Base-by-base conservation (phyloP, 2,329 filamentous ascomycete genomes). In the Sodiomyces alkalinus region DNA sequence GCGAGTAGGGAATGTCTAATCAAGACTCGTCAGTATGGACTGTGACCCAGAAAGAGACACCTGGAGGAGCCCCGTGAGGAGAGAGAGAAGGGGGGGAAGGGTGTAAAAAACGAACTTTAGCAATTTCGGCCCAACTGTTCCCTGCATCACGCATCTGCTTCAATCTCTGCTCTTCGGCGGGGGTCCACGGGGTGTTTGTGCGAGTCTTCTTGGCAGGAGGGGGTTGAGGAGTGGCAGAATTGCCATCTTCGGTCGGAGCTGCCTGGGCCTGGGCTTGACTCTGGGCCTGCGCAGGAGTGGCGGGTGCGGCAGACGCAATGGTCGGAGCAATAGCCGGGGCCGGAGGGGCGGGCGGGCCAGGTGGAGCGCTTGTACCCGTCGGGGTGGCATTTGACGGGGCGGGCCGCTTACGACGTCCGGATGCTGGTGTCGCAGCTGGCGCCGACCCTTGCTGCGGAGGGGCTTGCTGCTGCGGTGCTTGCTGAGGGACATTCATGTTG, bases 121-220 rank as follows among this genome's bases (percentile, higher is more conserved):
- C 90, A 47, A 98, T 98, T 46, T 96, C 90, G 27, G 83, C 92
- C 90, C 90, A 98, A 46, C 81, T 93, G 43, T 80, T 86, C 8
- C 87, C 86, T 1, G 77, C 72, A 53, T 96, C 90, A 44, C 90
- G 71, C 83, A 98, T 92, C 40, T 78, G 74, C 63, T 96, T 96
- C 42, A 98, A 60, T 25, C 85, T 67, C 48, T 87, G 73, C 55
- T 98, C 90, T 52, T 98, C 90, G 19, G 80, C 80, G 3, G 87
- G 82, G 2, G 86, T 94, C 90, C 90, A 98, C 1, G 90, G 90
- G 3, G 90, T 98, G 49, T 98, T 98, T n/a, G 90, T 96, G 35
- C 90, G 69, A 44, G 83, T 90, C 61, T 94, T 94, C 62, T 96
- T 98, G 26, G 70, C 62, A 6, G 74, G 72, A 2, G 72, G 70